Evolutionary conservation across 352 stramenopile species (phyloP), one percentile per base, ranked within the genome.

Genomic region (Phytophthora tentaculata): DNA sequence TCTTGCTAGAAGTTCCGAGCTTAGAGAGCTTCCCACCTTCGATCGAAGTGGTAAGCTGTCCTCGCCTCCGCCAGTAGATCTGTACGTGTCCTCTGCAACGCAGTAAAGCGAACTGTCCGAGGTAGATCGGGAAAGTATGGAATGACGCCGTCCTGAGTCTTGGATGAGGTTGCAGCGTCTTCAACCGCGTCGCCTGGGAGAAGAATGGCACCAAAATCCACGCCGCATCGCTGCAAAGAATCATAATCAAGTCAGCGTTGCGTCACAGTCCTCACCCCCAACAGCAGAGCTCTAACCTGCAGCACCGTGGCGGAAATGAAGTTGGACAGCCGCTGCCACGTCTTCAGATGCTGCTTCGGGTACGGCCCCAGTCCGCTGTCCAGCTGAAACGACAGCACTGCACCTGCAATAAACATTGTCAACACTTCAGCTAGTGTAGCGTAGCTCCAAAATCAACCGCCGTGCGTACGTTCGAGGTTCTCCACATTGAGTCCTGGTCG

Each of bases 31-130:
- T n/a, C 73, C 8, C 51, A 94, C 85, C 88, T 96, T 41, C 74
- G 72, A 67, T 95, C 86, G 24, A 95, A 90, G 59, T 94, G 76
- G 63, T 94, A 96, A 17, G 65, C 54, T n/a, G 88, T 96, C 17
- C 86, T 80, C 26, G 89, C 83, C 23, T 63, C 44, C 5, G 76
- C 76, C 1, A 69, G 69, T 39, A 94, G 71, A 43, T 79, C 39
- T 7, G 66, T 49, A 37, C 69, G 68, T 9, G 69, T 71, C 22
- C 74, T 81, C n/a, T 68, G 73, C n/a, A 94, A 56, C 0, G 61
- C 17, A 22, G 86, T 94, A 68, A 94, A 96, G 3, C 73, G 79
- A 32, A 88, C 82, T 0, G 84, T 94, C n/a, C 86, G 83, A 28
- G 88, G 83, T 37, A 88, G 64, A 55, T 96, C 84, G 6, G 84